phyloP scores from a whole-genome alignment of 2,329 filamentous ascomycete genomes.

The Venturia pyrina region DNA sequence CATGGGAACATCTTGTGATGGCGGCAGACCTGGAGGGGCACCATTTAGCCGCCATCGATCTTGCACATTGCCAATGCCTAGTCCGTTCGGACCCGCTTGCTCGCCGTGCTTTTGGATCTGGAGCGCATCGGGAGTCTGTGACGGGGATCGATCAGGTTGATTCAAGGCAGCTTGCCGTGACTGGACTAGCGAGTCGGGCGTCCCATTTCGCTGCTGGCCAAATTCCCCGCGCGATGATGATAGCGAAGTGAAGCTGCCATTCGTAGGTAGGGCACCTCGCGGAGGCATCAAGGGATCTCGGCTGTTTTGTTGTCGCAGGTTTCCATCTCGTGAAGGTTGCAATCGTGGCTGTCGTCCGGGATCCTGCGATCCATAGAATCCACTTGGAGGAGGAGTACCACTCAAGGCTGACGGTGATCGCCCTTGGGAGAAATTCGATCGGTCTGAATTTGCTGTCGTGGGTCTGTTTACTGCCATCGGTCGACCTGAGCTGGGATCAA shows the following conservation, averaged over 20 bases:
- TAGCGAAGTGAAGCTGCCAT: constrained; percentile 29
- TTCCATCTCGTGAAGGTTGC: constrained; percentile 10
- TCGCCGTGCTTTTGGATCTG: background rate
- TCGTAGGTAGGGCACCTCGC: constrained; percentile 18
- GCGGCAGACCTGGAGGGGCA: background rate
- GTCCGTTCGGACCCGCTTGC: constrained; percentile 6
- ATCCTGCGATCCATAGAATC: constrained; percentile 1
- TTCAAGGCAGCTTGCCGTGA: background rate
- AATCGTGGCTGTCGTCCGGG: background rate
- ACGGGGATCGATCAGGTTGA: background rate
- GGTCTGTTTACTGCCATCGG: background rate
- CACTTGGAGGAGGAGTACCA: background rate
- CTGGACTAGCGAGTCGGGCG: constrained; percentile 15
- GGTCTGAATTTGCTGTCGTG: background rate
- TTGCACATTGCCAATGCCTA: constrained; percentile 9
- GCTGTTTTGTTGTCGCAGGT: constrained; percentile 20
- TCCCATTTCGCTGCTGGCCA: constrained; percentile 16
- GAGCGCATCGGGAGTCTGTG: background rate
- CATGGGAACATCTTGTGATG: background rate
- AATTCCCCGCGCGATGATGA: constrained; percentile 28
- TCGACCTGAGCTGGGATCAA: background rate
- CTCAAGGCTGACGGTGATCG: constrained; percentile 7
- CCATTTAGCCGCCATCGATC: constrained; percentile 3
- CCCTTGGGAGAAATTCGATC: background rate
- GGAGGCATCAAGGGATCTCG: constrained; percentile 14